phyloP scores from a whole-genome alignment of 768 basidiomycete genomes.

The Panellus pusillus region DNA sequence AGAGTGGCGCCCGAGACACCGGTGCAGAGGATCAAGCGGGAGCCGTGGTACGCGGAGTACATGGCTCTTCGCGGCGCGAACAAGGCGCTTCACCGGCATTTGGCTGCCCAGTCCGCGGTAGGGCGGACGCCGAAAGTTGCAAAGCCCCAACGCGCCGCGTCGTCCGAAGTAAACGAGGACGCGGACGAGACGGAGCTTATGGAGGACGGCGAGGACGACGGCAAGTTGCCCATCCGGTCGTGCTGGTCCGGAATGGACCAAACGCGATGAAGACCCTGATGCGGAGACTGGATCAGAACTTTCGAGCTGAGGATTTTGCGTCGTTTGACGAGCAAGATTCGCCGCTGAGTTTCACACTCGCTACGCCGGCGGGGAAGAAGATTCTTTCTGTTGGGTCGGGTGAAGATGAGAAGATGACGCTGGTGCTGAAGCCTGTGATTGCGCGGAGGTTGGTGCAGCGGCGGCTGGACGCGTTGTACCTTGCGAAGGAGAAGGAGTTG shows the following conservation, averaged over 20 bases:
- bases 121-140: not conserved
- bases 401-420: not conserved
- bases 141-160: not conserved
- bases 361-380: not conserved
- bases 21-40: not conserved
- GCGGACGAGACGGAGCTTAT: not conserved
- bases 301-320: no score
- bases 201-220: not conserved
- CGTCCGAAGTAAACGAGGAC: not conserved
- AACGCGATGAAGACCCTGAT: not conserved
- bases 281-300: no score
- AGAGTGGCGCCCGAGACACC: not conserved
- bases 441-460: not conserved
- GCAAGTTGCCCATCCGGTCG: not conserved
- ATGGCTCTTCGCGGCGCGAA: not conserved
- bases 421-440: accelerated
- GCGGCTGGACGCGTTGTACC: not conserved
- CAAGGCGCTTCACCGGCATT: not conserved
- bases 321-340: no score
- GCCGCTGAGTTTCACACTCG: no score
- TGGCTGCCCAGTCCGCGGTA: not conserved
- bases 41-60: slow-evolving; percentile 10
- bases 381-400: not conserved
- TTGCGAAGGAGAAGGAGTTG: not conserved
- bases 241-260: not conserved